Percentiles rank a stretch among this genome's conserved stretches.
These are phyloP conservation scores for Moelleriella libera DNA, from an alignment of 2,329 filamentous ascomycete genomes.

Conservation along the genomic window DNA sequence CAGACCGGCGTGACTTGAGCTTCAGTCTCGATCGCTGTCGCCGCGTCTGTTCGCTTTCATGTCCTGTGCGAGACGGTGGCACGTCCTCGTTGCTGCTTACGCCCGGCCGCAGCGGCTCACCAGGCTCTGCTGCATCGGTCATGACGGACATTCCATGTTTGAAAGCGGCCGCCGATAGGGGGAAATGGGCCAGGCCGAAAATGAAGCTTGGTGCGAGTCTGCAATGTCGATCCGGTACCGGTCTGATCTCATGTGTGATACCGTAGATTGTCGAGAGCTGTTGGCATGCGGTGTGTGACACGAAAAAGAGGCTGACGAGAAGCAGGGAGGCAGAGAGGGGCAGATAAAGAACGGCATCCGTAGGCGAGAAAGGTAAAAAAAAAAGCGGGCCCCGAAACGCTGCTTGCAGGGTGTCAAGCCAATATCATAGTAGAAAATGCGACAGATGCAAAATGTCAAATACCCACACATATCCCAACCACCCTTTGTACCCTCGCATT, in stretches of 20 bases:
- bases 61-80: not conserved
- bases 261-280: not conserved
- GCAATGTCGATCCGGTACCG: too few relatives aligned
- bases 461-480: not conserved
- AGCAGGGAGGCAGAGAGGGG: not conserved
- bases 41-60: not conserved
- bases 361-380: too few relatives aligned
- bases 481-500: too few relatives aligned
- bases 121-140: constrained; percentile 15
- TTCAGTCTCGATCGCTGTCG: constrained; percentile 2
- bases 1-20: constrained; percentile 3
- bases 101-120: too few relatives aligned
- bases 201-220: not conserved
- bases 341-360: too few relatives aligned
- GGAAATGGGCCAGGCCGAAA: not conserved
- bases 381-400: too few relatives aligned
- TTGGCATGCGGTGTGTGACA: not conserved
- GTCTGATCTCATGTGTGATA: not conserved
- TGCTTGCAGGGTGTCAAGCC: too few relatives aligned
- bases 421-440: too few relatives aligned
- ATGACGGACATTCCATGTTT: constrained; percentile 15
- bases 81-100: not conserved
- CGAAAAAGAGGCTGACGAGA: not conserved
- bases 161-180: not conserved
- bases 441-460: not conserved